Evolutionary conservation across 2,329 filamentous ascomycete species (phyloP).

Genomic region (Pseudogymnoascus sp.): DNA sequence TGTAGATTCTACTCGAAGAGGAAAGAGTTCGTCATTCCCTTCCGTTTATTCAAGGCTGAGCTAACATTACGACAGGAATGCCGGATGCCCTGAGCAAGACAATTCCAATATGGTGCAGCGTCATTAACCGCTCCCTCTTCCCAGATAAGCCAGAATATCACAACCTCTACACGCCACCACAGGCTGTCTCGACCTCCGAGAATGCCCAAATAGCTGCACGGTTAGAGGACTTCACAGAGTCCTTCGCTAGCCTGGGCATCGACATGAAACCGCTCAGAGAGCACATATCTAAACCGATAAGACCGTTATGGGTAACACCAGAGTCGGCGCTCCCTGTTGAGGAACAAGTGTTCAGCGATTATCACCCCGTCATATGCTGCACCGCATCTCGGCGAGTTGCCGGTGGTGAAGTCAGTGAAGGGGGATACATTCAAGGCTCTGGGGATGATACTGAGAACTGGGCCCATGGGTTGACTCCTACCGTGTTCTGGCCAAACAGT

Average conservation of each 20-base stretch:
- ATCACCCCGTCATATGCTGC: constrained; percentile 72
- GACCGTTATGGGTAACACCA: constrained; percentile 73
- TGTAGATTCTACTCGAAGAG: constrained; percentile 85
- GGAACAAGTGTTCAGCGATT: constrained; percentile 45
- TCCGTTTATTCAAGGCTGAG: constrained; percentile 5
- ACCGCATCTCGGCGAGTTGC: constrained; percentile 70
- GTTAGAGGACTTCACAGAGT: constrained; percentile 45
- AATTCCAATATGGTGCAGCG: constrained; percentile 85
- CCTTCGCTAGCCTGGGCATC: constrained; percentile 47
- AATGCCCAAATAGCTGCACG: constrained; percentile 65
- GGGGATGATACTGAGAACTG: constrained; percentile 94
- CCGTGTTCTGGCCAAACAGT: constrained; percentile 70
- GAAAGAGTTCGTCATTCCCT: constrained; percentile 57
- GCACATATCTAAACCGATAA: constrained; percentile 62
- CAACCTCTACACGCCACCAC: constrained; percentile 60
- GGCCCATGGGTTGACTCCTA: constrained; percentile 71
- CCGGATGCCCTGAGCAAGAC: constrained; percentile 93
- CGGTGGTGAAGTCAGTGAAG: constrained; percentile 61
- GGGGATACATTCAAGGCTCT: constrained; percentile 85
- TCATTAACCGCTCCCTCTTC: constrained; percentile 75
- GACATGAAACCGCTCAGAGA: constrained; percentile 50
- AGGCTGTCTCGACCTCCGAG: constrained; percentile 67
- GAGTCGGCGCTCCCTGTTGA: constrained; percentile 44
- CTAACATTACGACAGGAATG: constrained; percentile 51
- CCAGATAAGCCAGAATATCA: constrained; percentile 43